Conservation (phyloP, 768 basidiomycete species). For the Astraeus odoratus region DNA sequence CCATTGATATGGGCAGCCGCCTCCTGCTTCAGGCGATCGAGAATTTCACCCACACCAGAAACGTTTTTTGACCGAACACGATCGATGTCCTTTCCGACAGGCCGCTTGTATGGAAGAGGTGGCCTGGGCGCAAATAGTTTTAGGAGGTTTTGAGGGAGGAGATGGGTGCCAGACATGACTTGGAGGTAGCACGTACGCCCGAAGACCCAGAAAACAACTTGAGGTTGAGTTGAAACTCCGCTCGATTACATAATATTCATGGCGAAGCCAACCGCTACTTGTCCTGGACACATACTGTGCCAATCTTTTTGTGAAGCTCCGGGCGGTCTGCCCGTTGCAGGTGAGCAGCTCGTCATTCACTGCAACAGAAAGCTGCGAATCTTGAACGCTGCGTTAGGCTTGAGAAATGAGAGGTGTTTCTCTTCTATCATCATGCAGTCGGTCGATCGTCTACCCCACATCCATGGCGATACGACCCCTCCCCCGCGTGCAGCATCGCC, state of each 20-base stretch:
- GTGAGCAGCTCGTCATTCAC: not conserved
- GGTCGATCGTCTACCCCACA: constrained; percentile 5
- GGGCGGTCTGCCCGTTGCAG: too few relatives aligned
- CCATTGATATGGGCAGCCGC: constrained; percentile 60
- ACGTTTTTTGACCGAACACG: constrained; percentile 65
- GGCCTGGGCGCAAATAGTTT: constrained; percentile 95
- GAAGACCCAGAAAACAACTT: not conserved
- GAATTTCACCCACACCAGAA: constrained; percentile 67
- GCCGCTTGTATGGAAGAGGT: constrained; percentile 78
- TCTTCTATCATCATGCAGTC: constrained; percentile 10
- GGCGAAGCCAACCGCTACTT: too few relatives aligned
- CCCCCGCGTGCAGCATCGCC: constrained; percentile 4
- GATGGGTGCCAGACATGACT: constrained; percentile 64
- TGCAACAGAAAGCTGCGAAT: too few relatives aligned
- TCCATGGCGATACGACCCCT: constrained; percentile 9
- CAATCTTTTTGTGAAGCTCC: too few relatives aligned
- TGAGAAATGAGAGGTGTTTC: constrained; percentile 17
- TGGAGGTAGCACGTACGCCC: not conserved
- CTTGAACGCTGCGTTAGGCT: too few relatives aligned
- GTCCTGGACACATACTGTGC: too few relatives aligned
- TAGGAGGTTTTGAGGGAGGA: constrained; percentile 91
- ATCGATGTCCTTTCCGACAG: constrained; percentile 79
- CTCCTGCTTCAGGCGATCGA: constrained; percentile 69
- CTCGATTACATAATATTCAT: constrained; percentile 5
- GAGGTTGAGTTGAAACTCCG: constrained; percentile 25